Conservation (phyloP, 1,284 basidiomycete species). For the Inonotus hispidus region DNA sequence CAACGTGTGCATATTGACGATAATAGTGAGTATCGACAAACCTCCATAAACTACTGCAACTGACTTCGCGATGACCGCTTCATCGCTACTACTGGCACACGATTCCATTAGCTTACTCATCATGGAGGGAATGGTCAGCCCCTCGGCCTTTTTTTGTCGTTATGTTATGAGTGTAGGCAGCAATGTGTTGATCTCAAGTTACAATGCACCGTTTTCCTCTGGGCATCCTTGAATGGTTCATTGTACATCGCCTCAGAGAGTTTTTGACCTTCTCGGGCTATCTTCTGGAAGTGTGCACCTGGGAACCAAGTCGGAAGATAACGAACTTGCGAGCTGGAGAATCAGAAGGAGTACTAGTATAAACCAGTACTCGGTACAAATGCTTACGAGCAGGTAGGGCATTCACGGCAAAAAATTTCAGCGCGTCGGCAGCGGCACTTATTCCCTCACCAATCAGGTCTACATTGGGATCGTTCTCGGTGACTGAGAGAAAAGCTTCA, state of each 20-base stretch:
- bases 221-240: constrained; percentile 4
- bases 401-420: constrained; percentile 9
- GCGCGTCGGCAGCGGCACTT: not conserved
- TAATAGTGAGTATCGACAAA: not conserved
- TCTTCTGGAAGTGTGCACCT: constrained; percentile 35
- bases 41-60: constrained; percentile 9
- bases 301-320: constrained; percentile 17
- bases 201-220: constrained; percentile 8
- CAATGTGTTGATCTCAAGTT: not conserved
- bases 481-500: too few species aligned
- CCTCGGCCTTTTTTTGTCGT: too few species aligned
- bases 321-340: not conserved
- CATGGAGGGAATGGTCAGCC: constrained; percentile 14
- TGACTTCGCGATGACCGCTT: not conserved
- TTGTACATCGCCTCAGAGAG: constrained; percentile 4
- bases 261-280: constrained; percentile 44
- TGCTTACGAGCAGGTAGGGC: too few species aligned
- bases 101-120: constrained; percentile 10
- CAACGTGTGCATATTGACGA: not conserved
- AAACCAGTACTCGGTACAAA: not conserved
- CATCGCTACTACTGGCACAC: not conserved
- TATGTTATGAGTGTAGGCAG: too few species aligned
- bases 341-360: not conserved
- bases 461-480: constrained; percentile 14
- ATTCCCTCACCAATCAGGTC: constrained; percentile 1